A percentile compares a stretch with the other conserved stretches of the same genome.
These are phyloP conservation scores for Stylonectria norvegica DNA, from an alignment of 2,329 filamentous ascomycete genomes.

Conservation along the genomic window DNA sequence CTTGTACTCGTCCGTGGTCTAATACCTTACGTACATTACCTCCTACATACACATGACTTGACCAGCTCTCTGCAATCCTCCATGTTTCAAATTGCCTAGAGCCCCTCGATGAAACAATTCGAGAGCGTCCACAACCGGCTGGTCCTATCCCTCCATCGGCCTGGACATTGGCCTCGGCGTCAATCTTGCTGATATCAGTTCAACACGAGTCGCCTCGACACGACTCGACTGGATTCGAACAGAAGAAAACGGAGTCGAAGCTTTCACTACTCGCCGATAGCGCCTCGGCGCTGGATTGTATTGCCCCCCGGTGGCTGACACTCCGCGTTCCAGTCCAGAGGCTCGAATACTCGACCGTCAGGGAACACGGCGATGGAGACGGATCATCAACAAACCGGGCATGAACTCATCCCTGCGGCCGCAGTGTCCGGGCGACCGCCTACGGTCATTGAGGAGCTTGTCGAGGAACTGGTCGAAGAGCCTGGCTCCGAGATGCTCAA, in stretches of 20 bases:
- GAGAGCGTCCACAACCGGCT: slow-evolving; percentile 15
- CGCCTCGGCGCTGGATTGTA: slow-evolving; percentile 28
- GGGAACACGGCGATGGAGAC: slow-evolving; percentile 28
- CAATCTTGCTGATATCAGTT: slow-evolving; percentile 9
- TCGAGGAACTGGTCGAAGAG: slow-evolving; percentile 26
- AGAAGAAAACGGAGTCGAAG: too few species aligned
- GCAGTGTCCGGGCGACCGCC: slow-evolving; percentile 18
- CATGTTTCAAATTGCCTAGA: slow-evolving; percentile 15
- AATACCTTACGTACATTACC: slow-evolving; percentile 3
- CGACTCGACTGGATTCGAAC: too few species aligned
- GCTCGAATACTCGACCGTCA: slow-evolving; percentile 14
- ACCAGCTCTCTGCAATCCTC: slow-evolving; percentile 9
- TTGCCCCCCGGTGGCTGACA: slow-evolving; percentile 17
- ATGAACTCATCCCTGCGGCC: slow-evolving; percentile 27
- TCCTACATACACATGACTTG: too few species aligned
- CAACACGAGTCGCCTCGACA: slow-evolving; percentile 12
- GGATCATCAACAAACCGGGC: slow-evolving; percentile 22
- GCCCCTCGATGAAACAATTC: slow-evolving; percentile 26
- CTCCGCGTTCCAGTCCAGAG: slow-evolving; percentile 27
- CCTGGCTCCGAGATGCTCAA: slow-evolving; percentile 33
- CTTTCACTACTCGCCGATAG: too few species aligned
- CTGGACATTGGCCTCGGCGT: slow-evolving; percentile 4
- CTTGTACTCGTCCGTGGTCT: slow-evolving; percentile 1
- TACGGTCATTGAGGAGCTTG: slow-evolving; percentile 24
- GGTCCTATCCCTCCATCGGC: slow-evolving; percentile 9